Conservation (phyloP, 352 stramenopile species). For the Pythium volutum region DNA sequence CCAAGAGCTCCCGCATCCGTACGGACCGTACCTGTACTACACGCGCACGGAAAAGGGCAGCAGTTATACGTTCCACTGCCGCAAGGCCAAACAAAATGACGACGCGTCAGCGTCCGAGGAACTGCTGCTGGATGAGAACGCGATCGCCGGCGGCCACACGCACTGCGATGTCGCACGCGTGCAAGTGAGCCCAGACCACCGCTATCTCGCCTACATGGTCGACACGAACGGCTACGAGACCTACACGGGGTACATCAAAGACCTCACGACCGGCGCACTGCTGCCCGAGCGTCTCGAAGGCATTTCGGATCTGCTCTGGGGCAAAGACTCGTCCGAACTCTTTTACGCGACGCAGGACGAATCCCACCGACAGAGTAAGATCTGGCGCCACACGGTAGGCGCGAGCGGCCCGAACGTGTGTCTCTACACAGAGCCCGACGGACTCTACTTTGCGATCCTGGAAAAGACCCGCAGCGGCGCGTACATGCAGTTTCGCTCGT, state of each 20-base stretch:
- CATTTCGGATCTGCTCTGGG: slow-evolving; percentile 91
- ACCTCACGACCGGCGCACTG: slow-evolving; percentile 69
- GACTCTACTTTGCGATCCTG: slow-evolving; percentile 92
- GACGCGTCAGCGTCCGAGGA: slow-evolving; percentile 74
- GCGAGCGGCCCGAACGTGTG: slow-evolving; percentile 75
- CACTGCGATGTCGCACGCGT: slow-evolving; percentile 83
- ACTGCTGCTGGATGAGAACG: slow-evolving; percentile 94
- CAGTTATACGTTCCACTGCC: slow-evolving; percentile 77
- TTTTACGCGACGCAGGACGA: slow-evolving; percentile 95
- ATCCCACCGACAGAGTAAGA: slow-evolving; percentile 90
- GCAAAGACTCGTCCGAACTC: slow-evolving; percentile 80
- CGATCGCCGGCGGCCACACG: slow-evolving; percentile 81
- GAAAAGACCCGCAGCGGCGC: slow-evolving; percentile 90
- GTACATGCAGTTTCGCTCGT: slow-evolving; percentile 90
- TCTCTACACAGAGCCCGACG: slow-evolving; percentile 94
- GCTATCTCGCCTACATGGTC: slow-evolving; percentile 92
- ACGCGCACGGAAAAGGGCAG: slow-evolving; percentile 85
- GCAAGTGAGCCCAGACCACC: slow-evolving; percentile 84
- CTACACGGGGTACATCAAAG: slow-evolving; percentile 89
- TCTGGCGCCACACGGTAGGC: slow-evolving; percentile 91
- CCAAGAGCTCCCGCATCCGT: slow-evolving; percentile 75
- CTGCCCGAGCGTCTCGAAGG: slow-evolving; percentile 76
- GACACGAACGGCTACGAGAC: slow-evolving; percentile 94
- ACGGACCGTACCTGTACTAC: slow-evolving; percentile 87
- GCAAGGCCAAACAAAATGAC: slow-evolving; percentile 52